Percentiles rank a stretch among this genome's conserved stretches.
Evolutionary conservation across 345 rosid genomes (phyloP).

Genomic region (Capsella bursapastoris): DNA sequence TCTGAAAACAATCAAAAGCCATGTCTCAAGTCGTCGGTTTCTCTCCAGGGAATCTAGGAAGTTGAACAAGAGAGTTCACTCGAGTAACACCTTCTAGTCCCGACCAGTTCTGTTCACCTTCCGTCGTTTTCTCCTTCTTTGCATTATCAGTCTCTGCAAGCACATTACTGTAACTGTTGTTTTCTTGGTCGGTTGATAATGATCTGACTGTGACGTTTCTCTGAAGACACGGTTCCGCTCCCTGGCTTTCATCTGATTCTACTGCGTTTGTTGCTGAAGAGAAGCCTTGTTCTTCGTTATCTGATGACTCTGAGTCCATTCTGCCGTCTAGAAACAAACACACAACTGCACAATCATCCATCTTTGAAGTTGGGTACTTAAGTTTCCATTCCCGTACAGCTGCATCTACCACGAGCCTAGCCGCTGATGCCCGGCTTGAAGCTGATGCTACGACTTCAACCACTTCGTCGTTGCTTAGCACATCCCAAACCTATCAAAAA

Average conservation of each 20-base stretch:
- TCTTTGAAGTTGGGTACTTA: slow-evolving; percentile 97
- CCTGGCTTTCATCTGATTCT: slow-evolving; percentile 83
- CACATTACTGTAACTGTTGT: slow-evolving; percentile 48
- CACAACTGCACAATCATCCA: slow-evolving; percentile 99
- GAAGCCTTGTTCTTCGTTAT: slow-evolving; percentile 73
- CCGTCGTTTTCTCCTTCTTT: slow-evolving; percentile 44
- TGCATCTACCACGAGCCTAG: slow-evolving; percentile 80
- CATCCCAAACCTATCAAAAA: slow-evolving; percentile 91
- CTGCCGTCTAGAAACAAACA: slow-evolving; percentile 94
- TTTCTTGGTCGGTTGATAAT: slow-evolving; percentile 52
- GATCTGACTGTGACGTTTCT: slow-evolving; percentile 91
- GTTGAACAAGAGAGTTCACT: slow-evolving; percentile 97
- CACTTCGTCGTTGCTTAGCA: slow-evolving; percentile 93
- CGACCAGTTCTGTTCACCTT: slow-evolving; percentile 86
- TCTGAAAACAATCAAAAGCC: slow-evolving; percentile 27
- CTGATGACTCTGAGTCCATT: slow-evolving; percentile 84
- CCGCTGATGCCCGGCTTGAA: slow-evolving; percentile 81
- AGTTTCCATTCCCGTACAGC: slow-evolving; percentile 96
- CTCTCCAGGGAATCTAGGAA: slow-evolving; percentile 92
- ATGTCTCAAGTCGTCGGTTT: slow-evolving; percentile 50
- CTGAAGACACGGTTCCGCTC: slow-evolving; percentile 80
- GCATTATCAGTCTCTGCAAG: slow-evolving; percentile 46
- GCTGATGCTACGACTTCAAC: slow-evolving; percentile 88
- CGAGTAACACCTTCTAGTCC: slow-evolving; percentile 97
- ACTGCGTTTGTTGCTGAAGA: slow-evolving; percentile 80